Conservation (phyloP, 768 basidiomycete species). For the Trametes cubensis region DNA sequence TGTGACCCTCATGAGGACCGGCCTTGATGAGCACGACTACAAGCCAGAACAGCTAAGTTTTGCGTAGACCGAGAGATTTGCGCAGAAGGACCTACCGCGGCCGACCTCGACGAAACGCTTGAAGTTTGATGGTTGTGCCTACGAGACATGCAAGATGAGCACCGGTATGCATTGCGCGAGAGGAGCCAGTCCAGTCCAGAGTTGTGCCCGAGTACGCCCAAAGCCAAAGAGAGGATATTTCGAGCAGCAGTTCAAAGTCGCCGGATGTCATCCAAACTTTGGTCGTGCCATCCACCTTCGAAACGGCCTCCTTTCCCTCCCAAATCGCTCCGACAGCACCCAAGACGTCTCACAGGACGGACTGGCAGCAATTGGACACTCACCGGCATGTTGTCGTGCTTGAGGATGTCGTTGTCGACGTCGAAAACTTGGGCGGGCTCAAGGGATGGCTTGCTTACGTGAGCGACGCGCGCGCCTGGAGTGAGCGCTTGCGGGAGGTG, state of each 20-base stretch:
- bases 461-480: slow-evolving; percentile 14
- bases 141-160: slow-evolving; percentile 3
- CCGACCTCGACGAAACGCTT: slow-evolving; percentile 98
- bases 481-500: slow-evolving; percentile 7
- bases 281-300: slow-evolving; percentile 25
- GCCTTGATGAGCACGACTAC: slow-evolving; percentile 90
- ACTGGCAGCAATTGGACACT: slow-evolving; percentile 25
- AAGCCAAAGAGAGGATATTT: not conserved
- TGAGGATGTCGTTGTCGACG: slow-evolving; percentile 28
- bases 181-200: not conserved
- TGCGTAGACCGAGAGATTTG: not conserved
- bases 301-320: slow-evolving; percentile 11
- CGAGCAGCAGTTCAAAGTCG: slow-evolving; percentile 1
- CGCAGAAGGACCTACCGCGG: slow-evolving; percentile 60
- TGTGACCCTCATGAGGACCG: slow-evolving; percentile 83
- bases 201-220: not conserved
- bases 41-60: not conserved
- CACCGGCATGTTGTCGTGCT: slow-evolving; percentile 32
- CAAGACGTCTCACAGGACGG: slow-evolving; percentile 8
- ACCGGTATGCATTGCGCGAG: not conserved
- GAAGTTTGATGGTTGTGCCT: slow-evolving; percentile 69
- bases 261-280: slow-evolving; percentile 28
- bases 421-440: slow-evolving; percentile 18
- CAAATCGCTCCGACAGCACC: slow-evolving; percentile 7
- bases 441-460: slow-evolving; percentile 21